Evolutionary conservation across 2,329 filamentous ascomycete genomes (phyloP), one percentile per base, ranked within the genome.

Genomic region (Cordyceps fumosorosea): DNA sequence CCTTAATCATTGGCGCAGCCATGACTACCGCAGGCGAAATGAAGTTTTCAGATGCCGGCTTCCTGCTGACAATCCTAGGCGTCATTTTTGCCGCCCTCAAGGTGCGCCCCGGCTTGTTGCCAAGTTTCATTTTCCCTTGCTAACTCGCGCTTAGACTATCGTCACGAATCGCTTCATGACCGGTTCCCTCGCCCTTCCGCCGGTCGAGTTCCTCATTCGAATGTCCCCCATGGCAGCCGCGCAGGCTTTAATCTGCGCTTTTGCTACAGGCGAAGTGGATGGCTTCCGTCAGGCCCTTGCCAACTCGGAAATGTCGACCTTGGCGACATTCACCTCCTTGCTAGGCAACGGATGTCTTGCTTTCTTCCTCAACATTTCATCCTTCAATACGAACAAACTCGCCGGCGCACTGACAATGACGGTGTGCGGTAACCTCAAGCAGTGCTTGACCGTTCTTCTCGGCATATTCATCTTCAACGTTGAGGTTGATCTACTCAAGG

Each of bases 131-230:
- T 54, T 10, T 18, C 12, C 1, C 26, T 12, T 26, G 45, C 68
- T 71, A 57, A 74, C 62, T 18, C 51, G 5, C 20, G 14, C 16
- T 22, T 60, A 80, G 77, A 87, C 84, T 1, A 81, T 88, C 40
- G 82, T 83, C 34, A 86, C 84, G 42, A 87, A 87, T 73, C 80
- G 82, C 68, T 80, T 87, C 67, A 85, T 87, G 82, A 87, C 84
- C 10, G 84, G 84, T 37, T 77, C 79, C 3, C 77, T 87, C 32
- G 78, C 80, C 22, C 78, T 87, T 3, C 80, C 82, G 0, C 80
- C 84, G 2, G 76, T 86, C 64, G 85, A 88, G 68, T 78, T 86
- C 20, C 78, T 87, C n/a, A 77, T 84, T 68, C 80, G 83, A 70
- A 84, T 87, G 81, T 84, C 82, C 14, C 85, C 84, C 1, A 77